Evolutionary conservation across 345 rosid genomes (phyloP).

Genomic region (Tarenaya hassleriana): DNA sequence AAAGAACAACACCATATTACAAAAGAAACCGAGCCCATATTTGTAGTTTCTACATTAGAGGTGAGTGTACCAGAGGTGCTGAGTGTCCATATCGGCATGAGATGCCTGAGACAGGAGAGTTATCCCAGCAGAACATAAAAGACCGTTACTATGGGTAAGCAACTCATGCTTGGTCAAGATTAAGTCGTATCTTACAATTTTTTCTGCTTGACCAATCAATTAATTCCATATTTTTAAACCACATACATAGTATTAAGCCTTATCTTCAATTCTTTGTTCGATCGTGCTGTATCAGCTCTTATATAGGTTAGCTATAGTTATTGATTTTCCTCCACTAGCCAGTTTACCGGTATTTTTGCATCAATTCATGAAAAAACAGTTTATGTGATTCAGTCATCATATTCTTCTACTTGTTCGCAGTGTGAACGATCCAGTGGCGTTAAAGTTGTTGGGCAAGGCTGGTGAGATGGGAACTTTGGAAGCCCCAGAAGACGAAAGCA

Average conservation of each 20-base stretch:
- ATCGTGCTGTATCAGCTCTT: constrained; percentile 3
- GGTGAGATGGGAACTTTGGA: constrained; percentile 96
- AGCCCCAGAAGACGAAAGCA: constrained; percentile 86
- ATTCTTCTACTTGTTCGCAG: constrained; percentile 34
- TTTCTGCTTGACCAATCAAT: not conserved
- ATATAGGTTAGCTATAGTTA: constrained; percentile 1
- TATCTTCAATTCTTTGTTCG: not conserved
- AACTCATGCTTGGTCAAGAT: constrained; percentile 15
- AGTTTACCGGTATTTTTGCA: not conserved
- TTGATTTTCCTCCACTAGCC: not conserved
- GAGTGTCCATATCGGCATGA: constrained; percentile 97
- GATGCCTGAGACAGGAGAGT: constrained; percentile 92
- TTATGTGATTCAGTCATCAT: constrained; percentile 9
- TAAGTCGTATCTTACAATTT: not conserved
- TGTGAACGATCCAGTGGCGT: constrained; percentile 30
- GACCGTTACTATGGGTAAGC: constrained; percentile 95
- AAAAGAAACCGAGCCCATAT: constrained; percentile 91
- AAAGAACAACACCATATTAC: constrained; percentile 87
- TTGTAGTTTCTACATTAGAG: constrained; percentile 89
- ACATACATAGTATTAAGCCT: not conserved
- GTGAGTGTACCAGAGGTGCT: constrained; percentile 93
- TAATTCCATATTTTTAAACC: not conserved
- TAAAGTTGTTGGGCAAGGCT: constrained; percentile 42
- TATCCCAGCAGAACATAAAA: constrained; percentile 92
- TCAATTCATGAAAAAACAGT: constrained; percentile 1